Conservation (phyloP, 1,139 yeast species). For the Lodderomyces margitis region DNA sequence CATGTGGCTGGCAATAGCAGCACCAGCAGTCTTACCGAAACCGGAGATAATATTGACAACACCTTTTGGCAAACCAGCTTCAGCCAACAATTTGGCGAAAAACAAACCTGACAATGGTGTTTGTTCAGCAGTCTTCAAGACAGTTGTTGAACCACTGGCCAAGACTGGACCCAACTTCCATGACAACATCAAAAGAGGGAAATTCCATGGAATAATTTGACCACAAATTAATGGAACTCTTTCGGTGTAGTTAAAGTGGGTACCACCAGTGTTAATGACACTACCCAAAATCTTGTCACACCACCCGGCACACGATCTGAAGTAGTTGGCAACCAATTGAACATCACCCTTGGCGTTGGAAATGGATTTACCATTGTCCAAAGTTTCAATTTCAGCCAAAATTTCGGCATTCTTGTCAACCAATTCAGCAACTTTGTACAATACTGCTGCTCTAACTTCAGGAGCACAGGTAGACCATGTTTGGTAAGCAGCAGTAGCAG, state of each 20-base stretch:
- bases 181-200: slow-evolving; percentile 79
- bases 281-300: slow-evolving; percentile 77
- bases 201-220: slow-evolving; percentile 85
- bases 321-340: slow-evolving; percentile 56
- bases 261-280: slow-evolving; percentile 59
- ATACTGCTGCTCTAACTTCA: slow-evolving; percentile 49
- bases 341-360: slow-evolving; percentile 55
- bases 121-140: slow-evolving; percentile 78
- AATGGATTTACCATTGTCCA: slow-evolving; percentile 79
- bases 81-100: slow-evolving; percentile 56
- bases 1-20: slow-evolving; percentile 67
- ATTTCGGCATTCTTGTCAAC: slow-evolving; percentile 58
- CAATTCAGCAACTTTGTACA: slow-evolving; percentile 62
- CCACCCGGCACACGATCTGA: slow-evolving; percentile 81
- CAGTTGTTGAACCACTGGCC: slow-evolving; percentile 78
- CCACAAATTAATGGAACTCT: slow-evolving; percentile 77
- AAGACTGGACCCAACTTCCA: slow-evolving; percentile 88
- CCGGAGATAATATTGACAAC: slow-evolving; percentile 76
- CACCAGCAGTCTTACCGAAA: slow-evolving; percentile 75
- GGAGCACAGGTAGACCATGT: slow-evolving; percentile 39
- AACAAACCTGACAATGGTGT: slow-evolving; percentile 79
- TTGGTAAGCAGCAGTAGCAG: slow-evolving; percentile 70
- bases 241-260: slow-evolving; percentile 58
- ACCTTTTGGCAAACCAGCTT: slow-evolving; percentile 80
- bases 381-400: slow-evolving; percentile 66